Evolutionary conservation across 352 stramenopile genomes (phyloP).

Genomic region (Phytophthora tubulina): DNA sequence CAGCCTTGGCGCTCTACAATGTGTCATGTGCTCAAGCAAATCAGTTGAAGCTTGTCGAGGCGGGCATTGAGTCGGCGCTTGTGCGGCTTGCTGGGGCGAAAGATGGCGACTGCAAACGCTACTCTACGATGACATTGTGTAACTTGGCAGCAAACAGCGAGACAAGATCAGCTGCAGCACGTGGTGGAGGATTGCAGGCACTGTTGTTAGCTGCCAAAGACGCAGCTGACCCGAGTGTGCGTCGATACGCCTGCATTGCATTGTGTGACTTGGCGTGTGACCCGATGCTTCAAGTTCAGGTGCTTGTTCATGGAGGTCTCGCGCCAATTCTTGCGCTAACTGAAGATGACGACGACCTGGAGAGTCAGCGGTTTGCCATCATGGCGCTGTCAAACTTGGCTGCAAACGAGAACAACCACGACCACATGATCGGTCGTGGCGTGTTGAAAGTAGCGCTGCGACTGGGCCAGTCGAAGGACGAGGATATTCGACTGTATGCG

Average conservation of each 20-base stretch:
- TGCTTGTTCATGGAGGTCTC: slow-evolving; percentile 95
- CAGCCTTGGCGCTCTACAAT: slow-evolving; percentile 95
- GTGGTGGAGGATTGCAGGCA: slow-evolving; percentile 92
- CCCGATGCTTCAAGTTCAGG: slow-evolving; percentile 89
- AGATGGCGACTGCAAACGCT: slow-evolving; percentile 95
- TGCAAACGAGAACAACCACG: slow-evolving; percentile 95
- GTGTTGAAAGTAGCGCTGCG: slow-evolving; percentile 86
- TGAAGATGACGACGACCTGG: slow-evolving; percentile 63
- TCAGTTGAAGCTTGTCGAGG: slow-evolving; percentile 91
- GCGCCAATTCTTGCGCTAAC: slow-evolving; percentile 88
- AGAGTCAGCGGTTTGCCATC: slow-evolving; percentile 92
- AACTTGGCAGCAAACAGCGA: slow-evolving; percentile 96
- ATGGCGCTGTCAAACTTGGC: slow-evolving; percentile 96
- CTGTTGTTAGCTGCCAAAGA: slow-evolving; percentile 92
- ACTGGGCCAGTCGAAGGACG: slow-evolving; percentile 75
- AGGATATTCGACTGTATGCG: slow-evolving; percentile 91
- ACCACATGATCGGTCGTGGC: slow-evolving; percentile 89
- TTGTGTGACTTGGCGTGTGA: slow-evolving; percentile 96
- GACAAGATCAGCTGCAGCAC: slow-evolving; percentile 86
- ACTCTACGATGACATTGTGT: slow-evolving; percentile 95
- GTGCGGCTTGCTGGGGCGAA: slow-evolving; percentile 83
- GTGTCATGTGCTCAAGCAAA: slow-evolving; percentile 93
- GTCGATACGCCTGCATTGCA: slow-evolving; percentile 94
- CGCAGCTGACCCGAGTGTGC: slow-evolving; percentile 74
- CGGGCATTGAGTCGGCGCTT: slow-evolving; percentile 89